phyloP scores from a whole-genome alignment of 1,139 yeast genomes.

The Scheffersomyces segobiensis region DNA sequence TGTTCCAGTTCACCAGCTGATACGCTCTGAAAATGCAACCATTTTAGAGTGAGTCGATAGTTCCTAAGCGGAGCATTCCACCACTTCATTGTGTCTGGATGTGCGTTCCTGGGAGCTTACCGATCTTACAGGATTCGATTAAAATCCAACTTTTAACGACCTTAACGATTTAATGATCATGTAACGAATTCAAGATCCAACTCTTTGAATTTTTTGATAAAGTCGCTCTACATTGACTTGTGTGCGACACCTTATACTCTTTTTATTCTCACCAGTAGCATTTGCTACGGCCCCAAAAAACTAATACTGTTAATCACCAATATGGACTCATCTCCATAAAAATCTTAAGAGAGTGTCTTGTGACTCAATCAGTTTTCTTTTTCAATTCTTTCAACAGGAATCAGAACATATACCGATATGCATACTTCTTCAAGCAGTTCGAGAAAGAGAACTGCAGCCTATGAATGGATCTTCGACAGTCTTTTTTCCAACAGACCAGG shows the following conservation, averaged over 20 bases:
- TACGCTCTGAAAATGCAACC: neutral
- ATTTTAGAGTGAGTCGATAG: conserved; percentile 1
- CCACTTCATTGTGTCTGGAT: conserved; percentile 9
- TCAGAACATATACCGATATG: neutral
- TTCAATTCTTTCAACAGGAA: conserved; percentile 19
- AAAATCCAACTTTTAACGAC: conserved; percentile 44
- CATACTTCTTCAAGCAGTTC: neutral
- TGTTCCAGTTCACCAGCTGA: conserved; percentile 32
- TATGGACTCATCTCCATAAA: neutral
- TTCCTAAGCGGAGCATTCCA: conserved; percentile 5
- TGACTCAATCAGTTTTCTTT: conserved; percentile 13
- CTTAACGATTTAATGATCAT: conserved; percentile 14
- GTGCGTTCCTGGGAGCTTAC: neutral
- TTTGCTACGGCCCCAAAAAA: neutral
- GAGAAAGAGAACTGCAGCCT: neutral
- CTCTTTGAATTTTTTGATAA: conserved; percentile 19
- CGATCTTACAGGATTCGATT: conserved; percentile 18
- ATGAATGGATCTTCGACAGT: neutral
- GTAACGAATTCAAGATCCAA: conserved; percentile 32
- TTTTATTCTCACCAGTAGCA: neutral
- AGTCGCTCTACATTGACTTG: neutral
- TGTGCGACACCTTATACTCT: neutral
- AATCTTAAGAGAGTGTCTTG: neutral
- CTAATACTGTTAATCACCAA: conserved; percentile 1
- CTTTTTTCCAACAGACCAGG: neutral